phyloP scores from a whole-genome alignment of 1,139 yeast genomes.

The Geotrichum klebahnii region DNA sequence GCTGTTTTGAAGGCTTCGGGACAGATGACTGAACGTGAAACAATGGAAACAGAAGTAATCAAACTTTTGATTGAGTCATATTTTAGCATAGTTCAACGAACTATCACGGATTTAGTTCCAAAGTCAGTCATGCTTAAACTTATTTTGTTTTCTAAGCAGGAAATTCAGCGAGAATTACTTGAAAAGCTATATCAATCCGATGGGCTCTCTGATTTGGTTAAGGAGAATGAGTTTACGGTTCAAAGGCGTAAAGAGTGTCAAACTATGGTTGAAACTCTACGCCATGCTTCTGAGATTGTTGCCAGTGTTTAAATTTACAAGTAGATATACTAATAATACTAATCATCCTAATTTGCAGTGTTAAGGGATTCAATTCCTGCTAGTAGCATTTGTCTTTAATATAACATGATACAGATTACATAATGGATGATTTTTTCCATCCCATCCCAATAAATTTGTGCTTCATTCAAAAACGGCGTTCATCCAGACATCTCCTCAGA shows the following conservation, averaged over 20 bases:
- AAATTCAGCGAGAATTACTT: conserved; percentile 83
- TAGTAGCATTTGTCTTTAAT: no score
- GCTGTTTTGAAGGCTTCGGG: conserved; percentile 92
- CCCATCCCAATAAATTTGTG: no score
- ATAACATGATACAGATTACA: no score
- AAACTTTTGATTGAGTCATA: conserved; percentile 86
- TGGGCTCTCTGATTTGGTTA: conserved; percentile 74
- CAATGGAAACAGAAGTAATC: conserved; percentile 94
- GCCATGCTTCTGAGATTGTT: conserved; percentile 87
- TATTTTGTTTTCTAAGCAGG: conserved; percentile 68
- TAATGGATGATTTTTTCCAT: no score
- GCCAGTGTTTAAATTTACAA: conserved; percentile 45
- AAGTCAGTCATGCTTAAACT: conserved; percentile 91
- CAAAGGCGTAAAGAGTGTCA: conserved; percentile 92
- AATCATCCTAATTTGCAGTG: no score
- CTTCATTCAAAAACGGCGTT: no score
- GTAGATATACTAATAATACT: no score
- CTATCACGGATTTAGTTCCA: conserved; percentile 89
- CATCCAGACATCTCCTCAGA: no score
- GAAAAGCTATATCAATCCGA: conserved; percentile 82
- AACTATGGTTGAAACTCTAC: conserved; percentile 90
- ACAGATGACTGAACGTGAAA: conserved; percentile 92
- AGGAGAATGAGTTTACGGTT: conserved; percentile 87
- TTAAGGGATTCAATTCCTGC: no score
- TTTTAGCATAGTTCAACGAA: conserved; percentile 85